phyloP scores from a whole-genome alignment of 2,329 filamentous ascomycete species.

The Shiraia bambusicola region DNA sequence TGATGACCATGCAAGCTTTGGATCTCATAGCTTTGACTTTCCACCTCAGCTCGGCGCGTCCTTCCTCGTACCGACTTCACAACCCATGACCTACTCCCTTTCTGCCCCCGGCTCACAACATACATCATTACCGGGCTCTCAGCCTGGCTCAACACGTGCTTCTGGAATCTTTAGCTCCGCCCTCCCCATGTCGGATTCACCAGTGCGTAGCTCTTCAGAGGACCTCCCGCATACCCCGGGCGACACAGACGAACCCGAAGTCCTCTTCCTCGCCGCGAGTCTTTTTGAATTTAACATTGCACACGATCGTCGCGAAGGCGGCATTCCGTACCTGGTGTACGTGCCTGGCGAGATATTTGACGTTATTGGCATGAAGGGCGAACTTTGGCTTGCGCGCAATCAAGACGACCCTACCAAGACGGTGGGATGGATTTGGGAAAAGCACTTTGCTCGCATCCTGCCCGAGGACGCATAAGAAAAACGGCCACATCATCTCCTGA shows the following conservation, averaged over 20 bases:
- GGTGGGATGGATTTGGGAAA: constrained; percentile 98
- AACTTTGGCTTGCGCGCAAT: constrained; percentile 96
- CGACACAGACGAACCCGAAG: constrained; percentile 62
- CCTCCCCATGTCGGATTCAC: constrained; percentile 71
- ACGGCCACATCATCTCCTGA: too few relatives aligned
- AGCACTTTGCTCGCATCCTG: constrained; percentile 70
- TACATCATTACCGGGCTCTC: constrained; percentile 23
- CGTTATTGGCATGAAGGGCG: constrained; percentile 91
- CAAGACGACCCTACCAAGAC: constrained; percentile 80
- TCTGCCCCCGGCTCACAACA: constrained; percentile 12
- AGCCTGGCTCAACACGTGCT: constrained; percentile 52
- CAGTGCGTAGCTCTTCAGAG: constrained; percentile 24
- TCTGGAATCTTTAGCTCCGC: constrained; percentile 86
- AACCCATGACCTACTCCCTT: constrained; percentile 18
- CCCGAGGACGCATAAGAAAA: constrained; percentile 39
- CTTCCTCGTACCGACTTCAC: constrained; percentile 26
- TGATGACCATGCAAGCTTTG: constrained; percentile 18
- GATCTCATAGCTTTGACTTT: constrained; percentile 23
- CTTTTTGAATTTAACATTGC: constrained; percentile 98
- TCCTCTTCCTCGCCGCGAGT: constrained; percentile 89
- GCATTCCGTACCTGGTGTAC: constrained; percentile 95
- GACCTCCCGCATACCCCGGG: constrained; percentile 39
- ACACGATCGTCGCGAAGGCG: constrained; percentile 85
- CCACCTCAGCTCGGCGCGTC: constrained; percentile 31
- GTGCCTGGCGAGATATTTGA: constrained; percentile 76